Percentiles rank a stretch among this genome's conserved stretches.
These are phyloP conservation scores for Tagetes patula DNA, from an alignment of 129 eudicot species.

Conservation along the genomic window DNA sequence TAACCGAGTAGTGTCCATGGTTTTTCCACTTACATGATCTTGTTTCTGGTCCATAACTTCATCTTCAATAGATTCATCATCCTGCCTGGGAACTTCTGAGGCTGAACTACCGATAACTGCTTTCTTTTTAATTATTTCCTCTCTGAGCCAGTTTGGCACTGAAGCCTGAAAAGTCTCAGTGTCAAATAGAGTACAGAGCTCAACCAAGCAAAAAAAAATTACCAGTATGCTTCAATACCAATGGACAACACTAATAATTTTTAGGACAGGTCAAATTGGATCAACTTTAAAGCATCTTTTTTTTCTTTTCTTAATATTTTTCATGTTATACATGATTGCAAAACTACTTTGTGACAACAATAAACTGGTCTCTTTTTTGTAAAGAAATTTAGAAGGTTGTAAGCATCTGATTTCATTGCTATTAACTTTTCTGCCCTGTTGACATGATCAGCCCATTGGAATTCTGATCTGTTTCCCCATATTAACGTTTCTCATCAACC, in stretches of 20 bases:
- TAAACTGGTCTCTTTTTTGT: not conserved
- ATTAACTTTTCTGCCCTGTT: not conserved
- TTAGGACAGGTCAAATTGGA: not conserved
- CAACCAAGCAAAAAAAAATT: slow-evolving; percentile 3
- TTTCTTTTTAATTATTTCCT: slow-evolving; percentile 87
- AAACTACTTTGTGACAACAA: not conserved
- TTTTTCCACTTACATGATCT: slow-evolving; percentile 68
- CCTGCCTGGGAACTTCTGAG: slow-evolving; percentile 51
- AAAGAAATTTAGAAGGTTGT: slow-evolving; percentile 8
- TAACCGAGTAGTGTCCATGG: slow-evolving; percentile 62
- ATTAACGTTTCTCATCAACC: not conserved
- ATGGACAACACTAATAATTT: not conserved
- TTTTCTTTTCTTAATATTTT: not conserved
- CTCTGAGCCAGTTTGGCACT: slow-evolving; percentile 96
- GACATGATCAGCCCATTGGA: not conserved
- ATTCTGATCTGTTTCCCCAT: not conserved
- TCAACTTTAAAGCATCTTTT: not conserved
- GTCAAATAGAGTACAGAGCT: not conserved
- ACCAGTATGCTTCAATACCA: not conserved
- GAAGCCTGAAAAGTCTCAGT: slow-evolving; percentile 55
- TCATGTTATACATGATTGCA: not conserved
- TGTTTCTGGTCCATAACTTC: slow-evolving; percentile 55
- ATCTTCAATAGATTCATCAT: slow-evolving; percentile 53
- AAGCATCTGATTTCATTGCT: not conserved
- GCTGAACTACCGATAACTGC: slow-evolving; percentile 61